Evolutionary conservation across 108 stramenopile species (phyloP), one percentile per base, ranked within the genome.

Genomic region (Mayamaea pseudoterrestris): DNA sequence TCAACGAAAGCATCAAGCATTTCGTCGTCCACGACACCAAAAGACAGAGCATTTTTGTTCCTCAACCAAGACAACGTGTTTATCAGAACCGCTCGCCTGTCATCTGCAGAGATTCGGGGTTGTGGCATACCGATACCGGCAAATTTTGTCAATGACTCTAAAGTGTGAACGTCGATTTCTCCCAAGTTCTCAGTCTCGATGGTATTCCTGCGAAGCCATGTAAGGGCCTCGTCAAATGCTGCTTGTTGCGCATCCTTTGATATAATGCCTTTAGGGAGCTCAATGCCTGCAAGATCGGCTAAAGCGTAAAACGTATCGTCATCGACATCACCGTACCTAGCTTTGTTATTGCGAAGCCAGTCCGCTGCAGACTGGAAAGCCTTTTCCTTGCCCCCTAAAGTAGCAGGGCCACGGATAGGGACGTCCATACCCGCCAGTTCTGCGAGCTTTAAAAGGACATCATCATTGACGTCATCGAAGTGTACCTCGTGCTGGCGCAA

Each of bases 311-410:
- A 9, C 3, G 44, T 21, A 3, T 22, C 23, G 4, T 44, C 44
- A 26, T 44, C 44, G 3, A 23, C 34, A 8, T 44, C 44, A 25
- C 26, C 44, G 2, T 25, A n/a, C 18, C 18, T 44, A 25, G 44
- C 23, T 21, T 5, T 36, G 2, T 63, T 63, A 36, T 36, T 42
- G 1, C 61, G 61, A 23, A 63, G 35, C 61, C 61, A 63, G 37
- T 21, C 35, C 21, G 45, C 14, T 17, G 47, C 53, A 42, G 55
- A 24, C 14, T 45, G 27, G 8, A 55, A 21, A 21, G 18, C 44
- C 26, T 21, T 44, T 9, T 5, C 5, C 18, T 21, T 5, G 2
- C 22, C 44, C 5, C 24, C 44, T 18, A 20, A 20, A 39, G 37
- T 18, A 18, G 20, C 16, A 22, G 44, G 23, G n/a, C 18, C 18